Evolutionary conservation across 148 eudicot species (phyloP).

Genomic region (Rhododendron ferrugineum): DNA sequence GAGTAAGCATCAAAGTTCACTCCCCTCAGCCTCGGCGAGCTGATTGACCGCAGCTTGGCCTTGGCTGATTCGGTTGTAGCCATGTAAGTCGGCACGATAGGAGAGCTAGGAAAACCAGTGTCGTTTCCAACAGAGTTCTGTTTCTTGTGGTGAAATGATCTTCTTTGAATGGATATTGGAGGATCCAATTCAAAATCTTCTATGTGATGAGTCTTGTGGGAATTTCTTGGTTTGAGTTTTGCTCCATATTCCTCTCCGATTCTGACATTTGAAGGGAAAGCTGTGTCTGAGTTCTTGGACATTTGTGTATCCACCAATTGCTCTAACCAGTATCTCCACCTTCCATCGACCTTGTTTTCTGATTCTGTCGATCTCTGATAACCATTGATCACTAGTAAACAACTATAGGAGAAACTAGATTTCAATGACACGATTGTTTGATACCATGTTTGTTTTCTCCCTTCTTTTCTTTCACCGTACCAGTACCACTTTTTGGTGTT

Average conservation of each 20-base stretch:
- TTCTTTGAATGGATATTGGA: conserved; percentile 23
- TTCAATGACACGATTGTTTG: neutral
- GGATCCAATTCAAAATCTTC: conserved; percentile 20
- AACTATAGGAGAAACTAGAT: neutral
- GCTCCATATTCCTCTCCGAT: conserved; percentile 18
- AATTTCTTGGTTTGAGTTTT: conserved; percentile 21
- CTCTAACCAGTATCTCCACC: conserved; percentile 58
- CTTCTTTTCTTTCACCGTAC: neutral
- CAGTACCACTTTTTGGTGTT: neutral
- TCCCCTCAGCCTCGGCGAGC: conserved; percentile 56
- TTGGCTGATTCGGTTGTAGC: conserved; percentile 70
- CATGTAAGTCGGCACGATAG: conserved; percentile 64
- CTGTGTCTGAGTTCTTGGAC: conserved; percentile 25
- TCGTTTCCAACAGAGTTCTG: conserved; percentile 38
- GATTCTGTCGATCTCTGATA: conserved; percentile 58
- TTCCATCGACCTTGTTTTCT: conserved; percentile 39
- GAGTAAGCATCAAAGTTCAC: conserved; percentile 38
- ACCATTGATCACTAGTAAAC: neutral
- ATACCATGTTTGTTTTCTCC: neutral
- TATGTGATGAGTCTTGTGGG: conserved; percentile 6
- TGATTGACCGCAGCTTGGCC: conserved; percentile 52
- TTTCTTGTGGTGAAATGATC: conserved; percentile 45
- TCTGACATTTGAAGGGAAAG: conserved; percentile 17
- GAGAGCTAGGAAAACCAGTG: conserved; percentile 27
- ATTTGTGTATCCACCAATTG: conserved; percentile 48